Base-by-base conservation (phyloP, 345 rosid species). In the Bruguiera parviflora region DNA sequence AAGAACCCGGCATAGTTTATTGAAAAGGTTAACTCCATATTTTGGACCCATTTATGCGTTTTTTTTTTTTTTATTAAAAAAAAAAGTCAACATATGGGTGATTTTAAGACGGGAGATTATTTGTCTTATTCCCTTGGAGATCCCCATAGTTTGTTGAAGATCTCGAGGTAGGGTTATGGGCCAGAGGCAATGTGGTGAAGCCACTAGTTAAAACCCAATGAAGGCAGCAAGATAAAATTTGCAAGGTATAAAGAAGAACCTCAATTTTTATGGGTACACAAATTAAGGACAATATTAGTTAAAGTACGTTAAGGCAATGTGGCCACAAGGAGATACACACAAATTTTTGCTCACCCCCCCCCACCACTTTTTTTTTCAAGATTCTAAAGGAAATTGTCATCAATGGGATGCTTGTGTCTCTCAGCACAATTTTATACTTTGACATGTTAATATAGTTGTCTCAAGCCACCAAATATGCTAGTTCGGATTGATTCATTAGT, bases 111-210 rank as follows among this genome's bases (percentile, higher is more conserved):
- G 33, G 64, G 72, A 56, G 66, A 71, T 58, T 61, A 63, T 52
- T 69, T 71, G 74, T 79, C 49, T 2, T 21, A 37, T 47, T 73
- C 43, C 67, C 46, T 62, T 69, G 69, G 66, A 73, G 61, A 76
- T 70, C 64, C 69, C 71, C 69, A 71, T 49, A 75, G 70, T 43
- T 64, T 68, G 70, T 77, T 68, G 81, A 68, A 71, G 70, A 77
- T 81, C 77, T 74, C 81, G 71, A 74, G 67, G 62, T 71, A 37
- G 24, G 63, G 58, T 63, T 43, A 43, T 43, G 49, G 49, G 49
- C 68, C 71, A 31, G 63, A 58, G 51, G 53, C 60, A 63, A 62
- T 28, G 37, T 56, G 62, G 39, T 15, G 4, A 55, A 22, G 27
- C 29, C 29, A 10, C 43, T 6, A 11, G 60, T 52, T 52, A n/a